These are phyloP conservation scores for Skeletonema costatum DNA, from an alignment of 108 stramenopile species.

Conservation along the genomic window DNA sequence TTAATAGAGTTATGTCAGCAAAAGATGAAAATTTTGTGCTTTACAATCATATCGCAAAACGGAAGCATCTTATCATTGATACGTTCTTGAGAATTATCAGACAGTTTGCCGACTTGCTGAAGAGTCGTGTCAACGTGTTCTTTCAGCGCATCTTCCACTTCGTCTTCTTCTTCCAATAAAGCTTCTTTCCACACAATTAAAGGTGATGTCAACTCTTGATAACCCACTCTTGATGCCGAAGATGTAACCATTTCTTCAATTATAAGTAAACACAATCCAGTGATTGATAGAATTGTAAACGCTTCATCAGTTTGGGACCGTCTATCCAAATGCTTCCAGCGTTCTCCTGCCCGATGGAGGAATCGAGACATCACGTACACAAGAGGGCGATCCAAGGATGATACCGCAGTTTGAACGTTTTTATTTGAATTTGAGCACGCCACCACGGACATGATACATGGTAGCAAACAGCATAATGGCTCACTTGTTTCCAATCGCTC, in stretches of 20 bases:
- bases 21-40: too few species aligned
- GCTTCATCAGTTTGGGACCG: neutral
- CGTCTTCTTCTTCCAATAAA: neutral
- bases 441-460: conserved; percentile 28
- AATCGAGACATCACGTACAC: conserved; percentile 11
- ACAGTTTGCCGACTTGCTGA: neutral
- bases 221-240: neutral
- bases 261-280: conserved; percentile 1
- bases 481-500: conserved; percentile 8
- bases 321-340: neutral
- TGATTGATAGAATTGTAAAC: conserved; percentile 10
- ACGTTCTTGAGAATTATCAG: neutral
- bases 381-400: conserved; percentile 13
- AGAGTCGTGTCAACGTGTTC: neutral
- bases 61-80: neutral
- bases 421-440: conserved; percentile 3
- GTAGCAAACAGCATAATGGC: conserved; percentile 27
- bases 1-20: too few species aligned
- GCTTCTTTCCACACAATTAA: conserved; percentile 7
- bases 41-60: too few species aligned
- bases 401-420: neutral
- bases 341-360: conserved; percentile 9
- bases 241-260: neutral
- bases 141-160: neutral
- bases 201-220: neutral